phyloP scores from a whole-genome alignment of 1,284 basidiomycete genomes.

The Phylloporus gajari region DNA sequence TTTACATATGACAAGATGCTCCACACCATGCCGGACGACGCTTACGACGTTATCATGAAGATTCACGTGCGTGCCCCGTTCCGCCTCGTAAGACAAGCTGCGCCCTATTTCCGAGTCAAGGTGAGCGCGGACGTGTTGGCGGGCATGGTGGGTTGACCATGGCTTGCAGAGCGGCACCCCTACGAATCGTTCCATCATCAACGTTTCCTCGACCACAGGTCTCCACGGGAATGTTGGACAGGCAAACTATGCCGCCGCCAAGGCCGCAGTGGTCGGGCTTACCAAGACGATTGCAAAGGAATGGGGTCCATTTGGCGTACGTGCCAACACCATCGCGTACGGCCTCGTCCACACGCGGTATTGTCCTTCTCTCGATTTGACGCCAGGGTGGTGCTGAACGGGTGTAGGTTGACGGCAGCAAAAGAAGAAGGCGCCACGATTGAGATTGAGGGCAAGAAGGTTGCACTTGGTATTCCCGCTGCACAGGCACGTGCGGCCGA shows the following conservation, averaged over 20 bases:
- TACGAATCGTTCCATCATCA: conserved; percentile 81
- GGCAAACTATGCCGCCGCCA: conserved; percentile 84
- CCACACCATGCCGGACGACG: conserved; percentile 86
- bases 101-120: conserved; percentile 87
- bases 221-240: conserved; percentile 88
- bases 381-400: conserved; percentile 14
- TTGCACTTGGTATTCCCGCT: conserved; percentile 81
- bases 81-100: conserved; percentile 84
- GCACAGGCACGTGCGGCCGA: conserved; percentile 49
- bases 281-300: conserved; percentile 90
- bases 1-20: conserved; percentile 92
- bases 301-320: conserved; percentile 86
- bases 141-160: neutral
- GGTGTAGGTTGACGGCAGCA: conserved; percentile 68
- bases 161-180: conserved; percentile 51
- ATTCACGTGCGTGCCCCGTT: conserved; percentile 78
- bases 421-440: conserved; percentile 83
- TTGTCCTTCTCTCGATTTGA: conserved; percentile 19
- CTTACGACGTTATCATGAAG: conserved; percentile 84
- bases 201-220: conserved; percentile 81
- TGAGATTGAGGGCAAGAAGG: conserved; percentile 85
- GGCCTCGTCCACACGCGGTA: conserved; percentile 80
- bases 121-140: conserved; percentile 45
- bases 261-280: conserved; percentile 79
- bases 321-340: conserved; percentile 84